Percentiles rank a stretch among this genome's conserved stretches.
These are phyloP conservation scores for Fusarium scirpi DNA, from an alignment of 2,329 filamentous ascomycete species.

Conservation along the genomic window DNA sequence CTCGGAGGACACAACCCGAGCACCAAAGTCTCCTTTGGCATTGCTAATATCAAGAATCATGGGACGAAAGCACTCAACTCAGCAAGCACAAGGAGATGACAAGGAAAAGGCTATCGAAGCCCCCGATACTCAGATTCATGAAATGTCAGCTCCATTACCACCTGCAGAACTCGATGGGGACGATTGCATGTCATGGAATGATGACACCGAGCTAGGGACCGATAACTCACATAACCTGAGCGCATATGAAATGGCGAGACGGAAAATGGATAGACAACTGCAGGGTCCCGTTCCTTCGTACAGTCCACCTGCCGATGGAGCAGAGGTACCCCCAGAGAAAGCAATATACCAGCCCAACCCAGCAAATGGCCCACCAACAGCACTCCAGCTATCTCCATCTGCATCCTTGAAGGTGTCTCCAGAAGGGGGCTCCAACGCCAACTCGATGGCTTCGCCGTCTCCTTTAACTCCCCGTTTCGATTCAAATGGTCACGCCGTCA, in stretches of 20 bases:
- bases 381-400: conserved; percentile 36
- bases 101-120: conserved; percentile 50
- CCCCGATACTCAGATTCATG: conserved; percentile 63
- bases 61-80: conserved; percentile 52
- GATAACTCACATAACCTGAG: conserved; percentile 56
- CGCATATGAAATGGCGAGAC: conserved; percentile 63
- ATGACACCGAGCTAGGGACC: conserved; percentile 57
- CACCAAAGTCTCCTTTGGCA: conserved; percentile 43
- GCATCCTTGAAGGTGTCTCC: conserved; percentile 36
- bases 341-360: conserved; percentile 32
- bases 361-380: conserved; percentile 34
- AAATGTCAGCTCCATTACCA: conserved; percentile 60
- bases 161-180: conserved; percentile 64
- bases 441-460: conserved; percentile 56
- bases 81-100: conserved; percentile 28
- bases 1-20: conserved; percentile 48
- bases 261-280: conserved; percentile 64
- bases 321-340: conserved; percentile 49
- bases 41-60: conserved; percentile 58
- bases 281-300: conserved; percentile 64
- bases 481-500: conserved; percentile 54
- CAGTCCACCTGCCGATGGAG: conserved; percentile 54
- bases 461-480: conserved; percentile 62
- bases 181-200: conserved; percentile 53
- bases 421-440: conserved; percentile 43